phyloP scores from a whole-genome alignment of 176 grass and related monocot genomes.

The Bothriochloa decipiens region DNA sequence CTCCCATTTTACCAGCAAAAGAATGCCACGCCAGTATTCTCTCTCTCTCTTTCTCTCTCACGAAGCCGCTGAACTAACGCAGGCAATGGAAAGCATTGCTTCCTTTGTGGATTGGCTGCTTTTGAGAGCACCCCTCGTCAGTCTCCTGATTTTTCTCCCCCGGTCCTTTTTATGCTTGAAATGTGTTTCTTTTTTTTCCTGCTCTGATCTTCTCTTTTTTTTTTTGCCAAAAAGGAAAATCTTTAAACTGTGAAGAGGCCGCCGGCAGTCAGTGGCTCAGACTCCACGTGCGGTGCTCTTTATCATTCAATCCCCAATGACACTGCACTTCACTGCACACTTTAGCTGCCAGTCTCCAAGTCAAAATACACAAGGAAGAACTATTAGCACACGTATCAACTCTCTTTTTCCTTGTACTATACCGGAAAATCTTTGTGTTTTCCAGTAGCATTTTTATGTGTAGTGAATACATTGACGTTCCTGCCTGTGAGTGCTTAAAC shows the following conservation, averaged over 20 bases:
- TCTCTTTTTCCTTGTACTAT: not conserved
- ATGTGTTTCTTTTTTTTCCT: conserved; percentile 49
- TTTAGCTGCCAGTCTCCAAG: conserved; percentile 53
- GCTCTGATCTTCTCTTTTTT: conserved; percentile 26
- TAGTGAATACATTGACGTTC: not conserved
- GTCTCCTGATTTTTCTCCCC: not conserved
- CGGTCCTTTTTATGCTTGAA: conserved; percentile 40
- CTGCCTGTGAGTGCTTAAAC: not conserved
- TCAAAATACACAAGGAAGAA: conserved; percentile 42
- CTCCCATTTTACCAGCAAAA: conserved; percentile 36
- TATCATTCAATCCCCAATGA: conserved; percentile 79
- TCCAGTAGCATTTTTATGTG: not conserved
- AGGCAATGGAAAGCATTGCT: conserved; percentile 47
- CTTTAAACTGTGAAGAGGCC: conserved; percentile 71
- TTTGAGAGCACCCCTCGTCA: conserved; percentile 45
- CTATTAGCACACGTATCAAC: not conserved
- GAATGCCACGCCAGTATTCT: conserved; percentile 27
- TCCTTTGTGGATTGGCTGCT: conserved; percentile 62
- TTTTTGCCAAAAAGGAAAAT: conserved; percentile 45
- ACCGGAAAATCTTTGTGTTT: not conserved
- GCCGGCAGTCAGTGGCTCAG: conserved; percentile 91
- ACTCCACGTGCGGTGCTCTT: conserved; percentile 95
- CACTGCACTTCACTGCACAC: conserved; percentile 39
- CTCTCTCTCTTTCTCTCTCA: not conserved
- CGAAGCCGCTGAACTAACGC: conserved; percentile 21